Base-by-base conservation (phyloP, 805 yeast genomes). In the Lipomyces japonicus region DNA sequence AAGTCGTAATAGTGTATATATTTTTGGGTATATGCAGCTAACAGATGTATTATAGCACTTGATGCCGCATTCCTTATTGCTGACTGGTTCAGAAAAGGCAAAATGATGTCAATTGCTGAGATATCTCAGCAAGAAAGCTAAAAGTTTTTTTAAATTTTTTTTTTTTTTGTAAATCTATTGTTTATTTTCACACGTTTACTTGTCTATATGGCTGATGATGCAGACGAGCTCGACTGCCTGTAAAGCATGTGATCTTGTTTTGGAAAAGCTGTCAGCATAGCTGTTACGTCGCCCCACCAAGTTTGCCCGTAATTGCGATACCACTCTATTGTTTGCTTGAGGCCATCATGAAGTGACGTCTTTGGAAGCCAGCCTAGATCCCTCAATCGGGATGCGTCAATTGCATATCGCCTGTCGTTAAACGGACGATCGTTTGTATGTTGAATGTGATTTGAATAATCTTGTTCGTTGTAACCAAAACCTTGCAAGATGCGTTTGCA, bases 41-140 rank as follows among this genome's bases (percentile, higher is more conserved):
- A 26, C 25, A 22, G n/a, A n/a, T n/a, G 26, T 21, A 12, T 10
- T 34, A 18, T 22, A 54, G 56, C 71, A 35, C 54, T 71, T 44
- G 75, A 71, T 42, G 74, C 68, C 1, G 74, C 75, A 1, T 71
- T 71, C 57, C 56, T 71, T 23, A 63, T 71, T 25, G 75, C 75
- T 2, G 75, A 71, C 48, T 62, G 61, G 50, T 65, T 40, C 50
- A 36, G 46, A 34, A 42, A 52, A 14, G 63, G 63, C 10, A 47
- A 23, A 21, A 52, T 55, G 55, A 50, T 50, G 55, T 53, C 59
- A 18, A 42, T 53, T 6, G 25, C 31, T 14, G 35, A 35, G 32
- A 14, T 19, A n/a, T 18, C 39, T 35, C 39, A 12, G 43, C 41
- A 22, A 37, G 42, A 38, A 18, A 18, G 21, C n/a, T n/a, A n/a